phyloP scores from a whole-genome alignment of 345 rosid genomes.

The Microthlaspi erraticum region DNA sequence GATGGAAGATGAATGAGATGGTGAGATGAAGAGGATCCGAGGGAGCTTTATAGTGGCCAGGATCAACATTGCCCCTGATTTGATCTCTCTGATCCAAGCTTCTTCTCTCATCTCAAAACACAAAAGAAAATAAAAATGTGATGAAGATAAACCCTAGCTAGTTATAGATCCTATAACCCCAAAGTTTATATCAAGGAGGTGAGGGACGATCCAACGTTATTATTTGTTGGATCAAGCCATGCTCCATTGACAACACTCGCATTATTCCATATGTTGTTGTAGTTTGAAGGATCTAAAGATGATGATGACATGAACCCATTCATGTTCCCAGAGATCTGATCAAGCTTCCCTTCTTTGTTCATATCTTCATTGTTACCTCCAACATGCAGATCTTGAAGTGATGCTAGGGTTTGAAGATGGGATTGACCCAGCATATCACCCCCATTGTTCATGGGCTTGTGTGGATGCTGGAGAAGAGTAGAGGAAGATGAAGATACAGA shows the following conservation, averaged over 20 bases:
- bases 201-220: slow-evolving; percentile 68
- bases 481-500: slow-evolving; percentile 56
- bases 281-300: slow-evolving; percentile 59
- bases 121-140: slow-evolving; percentile 18
- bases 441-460: slow-evolving; percentile 51
- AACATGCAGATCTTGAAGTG: slow-evolving; percentile 62
- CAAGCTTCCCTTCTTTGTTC: slow-evolving; percentile 56
- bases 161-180: slow-evolving; percentile 49
- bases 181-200: slow-evolving; percentile 71
- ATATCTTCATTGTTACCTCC: slow-evolving; percentile 42
- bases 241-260: slow-evolving; percentile 49
- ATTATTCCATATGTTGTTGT: slow-evolving; percentile 43
- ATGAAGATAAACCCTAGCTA: slow-evolving; percentile 46
- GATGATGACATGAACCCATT: slow-evolving; percentile 44
- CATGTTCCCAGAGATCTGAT: slow-evolving; percentile 37
- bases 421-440: slow-evolving; percentile 48
- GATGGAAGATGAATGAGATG: slow-evolving; percentile 46
- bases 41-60: slow-evolving; percentile 84
- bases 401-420: slow-evolving; percentile 48
- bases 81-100: slow-evolving; percentile 89
- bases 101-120: slow-evolving; percentile 61
- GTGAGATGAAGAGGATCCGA: slow-evolving; percentile 92
- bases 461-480: slow-evolving; percentile 51
- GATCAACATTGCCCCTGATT: slow-evolving; percentile 45
- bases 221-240: slow-evolving; percentile 77